Percentiles rank a stretch among this genome's conserved stretches.
These are phyloP conservation scores for Alternaria ethzedia DNA, from an alignment of 2,329 filamentous ascomycete species.

Conservation along the genomic window DNA sequence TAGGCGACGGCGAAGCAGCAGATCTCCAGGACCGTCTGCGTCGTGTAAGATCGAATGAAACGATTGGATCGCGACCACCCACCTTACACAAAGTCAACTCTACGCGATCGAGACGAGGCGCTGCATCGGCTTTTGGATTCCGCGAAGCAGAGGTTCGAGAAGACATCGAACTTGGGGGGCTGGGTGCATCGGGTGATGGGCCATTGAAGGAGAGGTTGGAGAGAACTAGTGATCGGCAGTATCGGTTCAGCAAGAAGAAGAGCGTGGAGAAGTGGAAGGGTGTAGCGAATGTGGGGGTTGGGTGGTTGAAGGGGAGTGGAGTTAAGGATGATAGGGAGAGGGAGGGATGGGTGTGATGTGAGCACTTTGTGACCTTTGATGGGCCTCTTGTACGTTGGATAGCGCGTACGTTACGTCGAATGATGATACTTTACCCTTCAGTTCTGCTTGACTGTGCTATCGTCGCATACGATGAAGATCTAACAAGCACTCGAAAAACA, in stretches of 20 bases:
- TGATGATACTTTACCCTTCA: neutral
- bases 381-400: neutral
- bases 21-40: constrained; percentile 39
- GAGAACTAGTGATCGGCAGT: constrained; percentile 40
- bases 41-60: constrained; percentile 42
- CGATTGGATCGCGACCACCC: constrained; percentile 26
- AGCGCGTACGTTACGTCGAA: neutral
- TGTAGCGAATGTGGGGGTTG: constrained; percentile 42
- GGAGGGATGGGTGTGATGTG: constrained; percentile 36
- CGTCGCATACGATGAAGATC: neutral
- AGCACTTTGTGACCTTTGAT: neutral
- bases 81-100: constrained; percentile 30
- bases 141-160: constrained; percentile 47
- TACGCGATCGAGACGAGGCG: constrained; percentile 27
- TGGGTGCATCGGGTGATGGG: constrained; percentile 30
- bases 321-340: constrained; percentile 36
- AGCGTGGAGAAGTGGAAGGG: constrained; percentile 45
- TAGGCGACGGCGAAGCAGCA: constrained; percentile 37
- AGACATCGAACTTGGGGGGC: constrained; percentile 42
- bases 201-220: constrained; percentile 42
- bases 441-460: neutral
- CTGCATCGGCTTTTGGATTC: constrained; percentile 41
- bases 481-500: neutral
- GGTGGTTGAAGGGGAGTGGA: constrained; percentile 42
- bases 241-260: constrained; percentile 41